A percentile compares a stretch with the other conserved stretches of the same genome.
Evolutionary conservation across 257 asterid species (phyloP).

Genomic region (Plantago ovata): DNA sequence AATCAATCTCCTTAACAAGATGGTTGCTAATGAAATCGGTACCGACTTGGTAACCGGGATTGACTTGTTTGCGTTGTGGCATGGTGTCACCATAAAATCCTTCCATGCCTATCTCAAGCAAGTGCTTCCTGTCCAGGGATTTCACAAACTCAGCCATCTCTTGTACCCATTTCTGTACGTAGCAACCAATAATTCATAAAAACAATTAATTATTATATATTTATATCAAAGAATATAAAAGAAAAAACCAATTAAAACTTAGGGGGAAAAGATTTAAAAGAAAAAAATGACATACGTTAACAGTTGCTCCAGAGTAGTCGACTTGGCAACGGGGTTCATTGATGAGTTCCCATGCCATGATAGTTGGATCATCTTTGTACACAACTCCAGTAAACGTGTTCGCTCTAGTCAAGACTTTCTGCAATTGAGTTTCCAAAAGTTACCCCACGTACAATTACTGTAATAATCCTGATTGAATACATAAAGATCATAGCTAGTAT

Average conservation of each 20-base stretch:
- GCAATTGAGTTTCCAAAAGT: too few relatives aligned
- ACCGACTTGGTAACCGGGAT: constrained; percentile 77
- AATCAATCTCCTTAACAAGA: constrained; percentile 46
- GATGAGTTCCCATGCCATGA: constrained; percentile 95
- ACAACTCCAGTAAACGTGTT: constrained; percentile 45
- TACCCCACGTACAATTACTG: too few relatives aligned
- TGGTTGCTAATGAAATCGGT: constrained; percentile 63
- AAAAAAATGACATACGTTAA: constrained; percentile 34
- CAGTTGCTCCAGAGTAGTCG: constrained; percentile 62
- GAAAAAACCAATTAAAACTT: too few relatives aligned
- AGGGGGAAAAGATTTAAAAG: too few relatives aligned
- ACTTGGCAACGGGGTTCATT: constrained; percentile 81
- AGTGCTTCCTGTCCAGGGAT: constrained; percentile 48
- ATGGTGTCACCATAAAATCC: constrained; percentile 76
- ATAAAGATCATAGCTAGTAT: too few relatives aligned
- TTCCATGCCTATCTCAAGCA: constrained; percentile 67
- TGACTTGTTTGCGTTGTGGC: constrained; percentile 46
- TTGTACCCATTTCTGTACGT: constrained; percentile 43
- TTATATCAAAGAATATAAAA: too few relatives aligned
- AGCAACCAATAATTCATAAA: not conserved
- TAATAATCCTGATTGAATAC: too few relatives aligned
- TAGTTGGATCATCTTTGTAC: constrained; percentile 62
- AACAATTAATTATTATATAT: too few relatives aligned
- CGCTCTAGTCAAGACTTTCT: constrained; percentile 62
- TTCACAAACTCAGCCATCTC: constrained; percentile 68